Conservation (phyloP, 2,329 filamentous ascomycete genomes). For the Epichloe hybrida region DNA sequence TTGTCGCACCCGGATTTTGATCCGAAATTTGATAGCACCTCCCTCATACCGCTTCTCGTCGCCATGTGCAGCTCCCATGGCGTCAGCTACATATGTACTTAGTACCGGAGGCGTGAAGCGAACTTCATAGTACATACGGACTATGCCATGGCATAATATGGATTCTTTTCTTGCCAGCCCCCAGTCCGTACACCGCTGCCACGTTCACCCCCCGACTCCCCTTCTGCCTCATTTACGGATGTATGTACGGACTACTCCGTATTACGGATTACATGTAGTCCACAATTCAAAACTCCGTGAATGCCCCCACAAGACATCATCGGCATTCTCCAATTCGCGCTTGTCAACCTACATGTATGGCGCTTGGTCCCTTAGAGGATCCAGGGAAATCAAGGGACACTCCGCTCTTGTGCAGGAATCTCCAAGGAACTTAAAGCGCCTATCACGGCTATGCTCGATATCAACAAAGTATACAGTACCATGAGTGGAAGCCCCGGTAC, state of each 20-base stretch:
- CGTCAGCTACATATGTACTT: neutral
- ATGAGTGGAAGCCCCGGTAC: neutral
- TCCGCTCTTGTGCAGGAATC: neutral
- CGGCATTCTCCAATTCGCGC: neutral
- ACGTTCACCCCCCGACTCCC: neutral
- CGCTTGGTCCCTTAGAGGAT: neutral
- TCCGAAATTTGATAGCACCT: neutral
- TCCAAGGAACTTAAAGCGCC: conserved; percentile 1
- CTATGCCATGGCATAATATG: too few species aligned
- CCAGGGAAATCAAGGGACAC: neutral
- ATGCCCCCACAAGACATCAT: neutral
- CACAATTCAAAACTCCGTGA: conserved; percentile 1
- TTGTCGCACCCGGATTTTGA: neutral
- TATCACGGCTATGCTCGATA: neutral
- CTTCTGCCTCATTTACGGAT: neutral
- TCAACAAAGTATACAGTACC: neutral
- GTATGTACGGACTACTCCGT: too few species aligned
- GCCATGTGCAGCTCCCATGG: neutral
- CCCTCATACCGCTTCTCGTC: neutral
- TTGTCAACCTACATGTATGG: neutral
- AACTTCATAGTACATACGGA: too few species aligned
- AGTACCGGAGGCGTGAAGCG: too few species aligned
- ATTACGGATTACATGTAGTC: neutral
- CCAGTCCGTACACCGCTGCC: neutral
- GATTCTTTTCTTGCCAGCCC: neutral